phyloP scores from a whole-genome alignment of 352 stramenopile genomes.

The Blastocystis sp. region DNA sequence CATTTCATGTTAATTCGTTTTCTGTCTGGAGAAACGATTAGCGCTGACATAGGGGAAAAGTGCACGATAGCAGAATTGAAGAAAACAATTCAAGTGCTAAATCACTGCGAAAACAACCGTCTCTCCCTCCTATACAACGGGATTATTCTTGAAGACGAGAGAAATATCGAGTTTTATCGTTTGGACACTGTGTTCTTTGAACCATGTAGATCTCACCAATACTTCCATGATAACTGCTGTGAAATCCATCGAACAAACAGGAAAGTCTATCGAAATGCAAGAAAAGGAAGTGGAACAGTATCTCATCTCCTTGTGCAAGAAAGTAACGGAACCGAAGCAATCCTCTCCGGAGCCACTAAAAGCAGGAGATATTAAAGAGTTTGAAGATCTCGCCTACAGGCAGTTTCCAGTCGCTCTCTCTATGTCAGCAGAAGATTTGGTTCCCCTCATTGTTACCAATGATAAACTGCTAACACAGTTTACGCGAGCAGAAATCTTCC shows the following conservation, averaged over 20 bases:
- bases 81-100: background rate
- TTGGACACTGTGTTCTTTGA: background rate
- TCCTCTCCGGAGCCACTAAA: background rate
- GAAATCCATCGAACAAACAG: background rate
- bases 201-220: constrained; percentile 1
- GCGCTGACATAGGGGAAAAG: background rate
- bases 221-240: background rate
- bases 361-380: background rate
- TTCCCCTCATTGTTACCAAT: background rate
- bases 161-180: background rate
- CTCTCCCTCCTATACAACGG: constrained; percentile 22
- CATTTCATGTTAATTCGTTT: constrained; percentile 44
- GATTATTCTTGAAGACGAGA: constrained; percentile 31
- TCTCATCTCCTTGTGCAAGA: background rate
- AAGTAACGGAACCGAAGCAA: background rate
- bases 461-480: background rate
- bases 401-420: background rate
- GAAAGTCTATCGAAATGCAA: background rate
- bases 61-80: background rate
- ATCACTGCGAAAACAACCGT: background rate
- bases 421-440: background rate
- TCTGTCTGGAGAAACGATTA: constrained; percentile 10
- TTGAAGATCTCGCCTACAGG: background rate
- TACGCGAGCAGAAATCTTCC: background rate
- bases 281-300: constrained; percentile 50